Percentiles rank a stretch among this genome's conserved stretches.
Conservation (phyloP, 2,329 filamentous ascomycete genomes). For the Colletotrichum tofieldiae region DNA sequence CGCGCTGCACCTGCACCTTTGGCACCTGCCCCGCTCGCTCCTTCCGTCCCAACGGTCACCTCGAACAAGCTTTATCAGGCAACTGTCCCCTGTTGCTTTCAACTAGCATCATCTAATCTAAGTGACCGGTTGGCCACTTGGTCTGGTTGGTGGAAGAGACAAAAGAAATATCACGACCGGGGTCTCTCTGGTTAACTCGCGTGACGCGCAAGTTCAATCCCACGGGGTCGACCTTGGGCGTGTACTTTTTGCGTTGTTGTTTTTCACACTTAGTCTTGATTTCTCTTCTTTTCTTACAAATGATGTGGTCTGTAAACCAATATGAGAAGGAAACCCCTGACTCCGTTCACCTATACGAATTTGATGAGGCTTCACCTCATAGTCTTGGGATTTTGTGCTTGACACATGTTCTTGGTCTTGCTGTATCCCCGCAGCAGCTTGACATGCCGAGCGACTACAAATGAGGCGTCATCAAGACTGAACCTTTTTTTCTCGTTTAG, state of each 20-base stretch:
- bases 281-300: not conserved
- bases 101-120: not conserved
- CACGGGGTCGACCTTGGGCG: not conserved
- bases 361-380: no score
- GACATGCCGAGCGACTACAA: not conserved
- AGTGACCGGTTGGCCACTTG: not conserved
- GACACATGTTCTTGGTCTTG: no score
- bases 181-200: constrained; percentile 18
- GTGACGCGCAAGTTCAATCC: constrained; percentile 20
- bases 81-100: not conserved
- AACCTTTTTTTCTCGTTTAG: no score
- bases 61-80: not conserved
- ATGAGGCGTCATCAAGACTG: not conserved
- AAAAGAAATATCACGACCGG: constrained; percentile 21
- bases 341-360: no score
- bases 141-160: constrained; percentile 8
- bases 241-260: not conserved
- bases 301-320: no score
- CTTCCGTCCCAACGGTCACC: not conserved
- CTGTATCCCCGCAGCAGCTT: not conserved
- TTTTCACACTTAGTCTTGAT: no score
- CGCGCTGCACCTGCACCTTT: not conserved
- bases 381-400: no score
- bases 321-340: not conserved
- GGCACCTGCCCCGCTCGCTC: not conserved